Evolutionary conservation across 2,329 filamentous ascomycete genomes (phyloP).

Genomic region (Tolypocladium pustulatum): DNA sequence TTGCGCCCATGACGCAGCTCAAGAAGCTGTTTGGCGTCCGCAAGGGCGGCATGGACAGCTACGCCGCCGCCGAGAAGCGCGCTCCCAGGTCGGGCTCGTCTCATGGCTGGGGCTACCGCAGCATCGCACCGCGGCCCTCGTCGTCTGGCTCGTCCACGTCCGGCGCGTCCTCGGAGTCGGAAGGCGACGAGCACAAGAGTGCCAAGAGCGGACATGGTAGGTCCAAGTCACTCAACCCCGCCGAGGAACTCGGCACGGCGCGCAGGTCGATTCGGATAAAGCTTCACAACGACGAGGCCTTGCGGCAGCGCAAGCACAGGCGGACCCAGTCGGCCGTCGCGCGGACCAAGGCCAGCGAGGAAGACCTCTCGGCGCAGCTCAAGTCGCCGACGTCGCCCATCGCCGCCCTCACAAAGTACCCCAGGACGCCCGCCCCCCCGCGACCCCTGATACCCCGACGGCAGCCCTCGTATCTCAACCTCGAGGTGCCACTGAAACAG

Average conservation of each 20-base stretch:
- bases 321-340: constrained; percentile 43
- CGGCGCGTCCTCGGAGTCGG: constrained; percentile 60
- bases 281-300: constrained; percentile 68
- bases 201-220: constrained; percentile 41
- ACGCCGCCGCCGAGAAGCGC: background rate
- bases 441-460: constrained; percentile 80
- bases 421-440: constrained; percentile 79
- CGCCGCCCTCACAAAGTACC: constrained; percentile 74
- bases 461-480: constrained; percentile 75
- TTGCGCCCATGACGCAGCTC: constrained; percentile 67
- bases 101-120: constrained; percentile 15
- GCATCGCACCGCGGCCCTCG: constrained; percentile 14
- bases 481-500: constrained; percentile 44
- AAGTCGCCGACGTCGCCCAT: constrained; percentile 89
- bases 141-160: constrained; percentile 43
- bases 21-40: constrained; percentile 49
- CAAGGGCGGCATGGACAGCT: constrained; percentile 21
- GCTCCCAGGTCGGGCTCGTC: background rate
- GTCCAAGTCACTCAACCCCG: constrained; percentile 48
- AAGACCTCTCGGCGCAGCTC: constrained; percentile 63
- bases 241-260: constrained; percentile 53
- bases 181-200: constrained; percentile 40
- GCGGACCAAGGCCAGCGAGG: constrained; percentile 29
- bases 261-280: constrained; percentile 86
- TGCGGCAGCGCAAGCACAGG: constrained; percentile 62